These are phyloP conservation scores for Rhizophagus prolifer DNA, from an alignment of 192 early-diverging fungal species.

Conservation along the genomic window DNA sequence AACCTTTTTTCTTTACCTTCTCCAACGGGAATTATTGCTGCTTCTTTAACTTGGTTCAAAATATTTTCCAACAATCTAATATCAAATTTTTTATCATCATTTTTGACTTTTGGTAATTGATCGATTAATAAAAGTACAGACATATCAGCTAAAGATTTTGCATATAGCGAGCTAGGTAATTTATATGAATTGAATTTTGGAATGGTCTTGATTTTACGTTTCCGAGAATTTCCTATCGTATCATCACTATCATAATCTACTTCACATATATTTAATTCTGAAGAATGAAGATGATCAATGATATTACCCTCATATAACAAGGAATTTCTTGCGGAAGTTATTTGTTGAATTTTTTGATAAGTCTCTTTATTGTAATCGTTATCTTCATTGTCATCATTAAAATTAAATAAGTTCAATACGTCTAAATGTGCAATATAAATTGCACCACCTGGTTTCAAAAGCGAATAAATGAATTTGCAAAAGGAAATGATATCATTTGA, in stretches of 20 bases:
- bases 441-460: neutral
- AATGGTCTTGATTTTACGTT: neutral
- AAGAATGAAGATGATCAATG: neutral
- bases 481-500: neutral
- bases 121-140: neutral
- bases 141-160: constrained; percentile 1
- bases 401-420: neutral
- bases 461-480: neutral
- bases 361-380: neutral
- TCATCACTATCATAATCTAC: constrained; percentile 1
- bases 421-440: neutral
- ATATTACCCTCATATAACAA: constrained; percentile 11
- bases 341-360: neutral
- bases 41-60: neutral
- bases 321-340: too few relatives aligned
- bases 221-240: neutral
- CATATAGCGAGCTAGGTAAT: neutral
- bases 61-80: neutral
- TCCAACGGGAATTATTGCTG: neutral
- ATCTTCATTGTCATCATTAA: neutral
- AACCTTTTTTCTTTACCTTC: constrained; percentile 1
- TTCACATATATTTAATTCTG: neutral
- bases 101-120: neutral
- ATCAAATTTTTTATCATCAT: neutral
- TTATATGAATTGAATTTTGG: neutral